A percentile compares a stretch with the other conserved stretches of the same genome.
These are phyloP conservation scores for Glarea lozoyensis DNA, from an alignment of 495 filamentous ascomycete genomes.

Conservation along the genomic window DNA sequence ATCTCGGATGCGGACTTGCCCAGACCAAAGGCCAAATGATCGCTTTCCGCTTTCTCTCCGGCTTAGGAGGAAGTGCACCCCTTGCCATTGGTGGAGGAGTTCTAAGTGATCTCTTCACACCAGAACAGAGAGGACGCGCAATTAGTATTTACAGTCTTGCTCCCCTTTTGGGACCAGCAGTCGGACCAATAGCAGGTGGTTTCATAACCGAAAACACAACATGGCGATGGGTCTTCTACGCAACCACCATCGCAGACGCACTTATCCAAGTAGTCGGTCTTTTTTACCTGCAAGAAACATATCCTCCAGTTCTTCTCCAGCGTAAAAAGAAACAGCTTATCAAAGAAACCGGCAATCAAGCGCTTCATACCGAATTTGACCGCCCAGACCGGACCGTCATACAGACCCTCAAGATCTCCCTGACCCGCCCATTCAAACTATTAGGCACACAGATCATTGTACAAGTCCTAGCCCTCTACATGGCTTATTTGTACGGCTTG, in stretches of 20 bases:
- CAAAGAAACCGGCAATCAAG: slow-evolving; percentile 53
- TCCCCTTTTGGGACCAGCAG: slow-evolving; percentile 57
- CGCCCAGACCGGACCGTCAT: slow-evolving; percentile 33
- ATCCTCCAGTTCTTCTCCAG: slow-evolving; percentile 52
- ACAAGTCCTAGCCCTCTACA: slow-evolving; percentile 50
- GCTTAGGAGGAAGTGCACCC: slow-evolving; percentile 13
- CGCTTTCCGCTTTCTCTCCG: slow-evolving; percentile 45
- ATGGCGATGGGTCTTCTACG: slow-evolving; percentile 66
- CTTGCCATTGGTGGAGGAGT: slow-evolving; percentile 52
- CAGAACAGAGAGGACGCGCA: slow-evolving; percentile 57
- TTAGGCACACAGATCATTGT: slow-evolving; percentile 52
- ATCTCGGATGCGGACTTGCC: slow-evolving; percentile 46
- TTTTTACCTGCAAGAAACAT: slow-evolving; percentile 64
- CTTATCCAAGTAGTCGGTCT: slow-evolving; percentile 54
- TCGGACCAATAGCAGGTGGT: slow-evolving; percentile 55
- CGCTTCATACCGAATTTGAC: slow-evolving; percentile 58
- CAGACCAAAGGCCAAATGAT: slow-evolving; percentile 44
- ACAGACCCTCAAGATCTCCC: slow-evolving; percentile 29
- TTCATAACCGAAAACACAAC: slow-evolving; percentile 61
- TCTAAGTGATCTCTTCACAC: slow-evolving; percentile 50
- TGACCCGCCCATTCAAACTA: slow-evolving; percentile 46
- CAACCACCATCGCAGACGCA: slow-evolving; percentile 51
- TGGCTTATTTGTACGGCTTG: no score
- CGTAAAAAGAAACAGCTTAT: slow-evolving; percentile 47
- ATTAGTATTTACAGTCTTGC: slow-evolving; percentile 56